Evolutionary conservation across 164 flowering plant genomes (phyloP), one percentile per base, ranked within the genome.

Genomic region (Dillenia turbinata): DNA sequence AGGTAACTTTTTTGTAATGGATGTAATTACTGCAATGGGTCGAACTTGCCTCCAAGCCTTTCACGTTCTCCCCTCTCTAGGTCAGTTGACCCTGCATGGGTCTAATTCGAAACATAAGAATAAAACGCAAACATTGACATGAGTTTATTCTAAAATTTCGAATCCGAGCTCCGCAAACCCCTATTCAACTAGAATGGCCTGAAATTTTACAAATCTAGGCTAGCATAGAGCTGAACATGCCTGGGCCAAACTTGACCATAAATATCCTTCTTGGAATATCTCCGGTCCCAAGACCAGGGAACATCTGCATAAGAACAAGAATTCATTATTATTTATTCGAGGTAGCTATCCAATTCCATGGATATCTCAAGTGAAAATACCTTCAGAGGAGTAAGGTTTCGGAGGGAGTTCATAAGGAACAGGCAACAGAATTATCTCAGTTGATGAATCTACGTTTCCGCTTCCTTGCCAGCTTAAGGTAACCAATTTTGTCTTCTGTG

Each of bases 221-320:
- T 52, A 14, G 69, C 12, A 62, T 83, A 83, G 43, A 78, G 76
- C 68, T 79, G 63, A 61, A 78, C 82, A 2, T 71, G 73, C 46
- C 84, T 76, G 0, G 97, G 97, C 99, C 99, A 86, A 60, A 74
- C 85, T 72, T 85, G 92, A 47, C 99, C 97, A 65, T 82, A 73
- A 3, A 92, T 95, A 77, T 95, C 99, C 68, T 85, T 88, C 84
- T 88, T 79, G 59, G 44, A 60, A 63, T 92, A 90, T 58, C 71
- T 73, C 15, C 82, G 78, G 40, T 95, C 99, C 99, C 99, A 95
- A 33, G 92, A 92, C 99, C 99, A 95, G 0, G 99, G 97, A 1
- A 83, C 78, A 79, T 95, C 99, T 95, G 90, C 58, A 71, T 46
- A 50, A 43, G 54, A 59, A 51, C 26, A 19, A 12, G 3, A 10